Percentiles rank a stretch among this genome's conserved stretches.
Conservation (phyloP, 2,329 filamentous ascomycete genomes). For the Paecilomyces niveus region DNA sequence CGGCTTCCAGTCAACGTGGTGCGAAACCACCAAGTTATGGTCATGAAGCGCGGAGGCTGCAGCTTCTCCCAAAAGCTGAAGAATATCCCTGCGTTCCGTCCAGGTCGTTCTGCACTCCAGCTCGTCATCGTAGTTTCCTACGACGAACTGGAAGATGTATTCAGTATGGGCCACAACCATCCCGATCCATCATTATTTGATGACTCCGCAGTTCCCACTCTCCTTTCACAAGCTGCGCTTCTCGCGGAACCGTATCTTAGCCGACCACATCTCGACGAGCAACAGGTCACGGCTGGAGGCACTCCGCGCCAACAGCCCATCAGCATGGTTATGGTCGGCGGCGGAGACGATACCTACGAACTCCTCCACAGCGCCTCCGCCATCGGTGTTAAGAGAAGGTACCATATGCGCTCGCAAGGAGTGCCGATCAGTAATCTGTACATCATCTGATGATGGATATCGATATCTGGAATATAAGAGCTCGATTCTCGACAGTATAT, state of each 20-base stretch:
- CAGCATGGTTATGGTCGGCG: constrained; percentile 75
- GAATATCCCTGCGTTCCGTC: constrained; percentile 73
- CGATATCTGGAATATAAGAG: neutral
- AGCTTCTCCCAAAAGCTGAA: constrained; percentile 75
- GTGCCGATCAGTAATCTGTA: constrained; percentile 71
- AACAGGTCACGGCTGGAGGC: constrained; percentile 64
- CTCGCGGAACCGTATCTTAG: constrained; percentile 38
- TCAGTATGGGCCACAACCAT: constrained; percentile 14
- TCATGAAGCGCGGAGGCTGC: constrained; percentile 76
- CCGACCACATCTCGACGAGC: constrained; percentile 67
- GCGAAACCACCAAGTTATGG: constrained; percentile 63
- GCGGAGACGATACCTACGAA: constrained; percentile 59
- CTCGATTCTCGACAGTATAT: neutral
- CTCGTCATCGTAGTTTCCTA: constrained; percentile 72
- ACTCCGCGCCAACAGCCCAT: constrained; percentile 65
- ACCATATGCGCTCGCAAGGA: constrained; percentile 74
- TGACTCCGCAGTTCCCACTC: constrained; percentile 26
- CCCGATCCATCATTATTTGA: constrained; percentile 13
- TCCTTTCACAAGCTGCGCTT: constrained; percentile 15
- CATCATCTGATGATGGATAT: constrained; percentile 44
- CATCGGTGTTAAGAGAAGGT: constrained; percentile 70
- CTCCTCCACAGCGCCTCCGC: constrained; percentile 57
- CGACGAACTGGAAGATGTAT: constrained; percentile 40
- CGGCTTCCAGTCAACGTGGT: constrained; percentile 47
- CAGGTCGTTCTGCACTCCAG: constrained; percentile 57